Evolutionary conservation across 345 rosid species (phyloP).

Genomic region (Eucalyptus sideroxylon): DNA sequence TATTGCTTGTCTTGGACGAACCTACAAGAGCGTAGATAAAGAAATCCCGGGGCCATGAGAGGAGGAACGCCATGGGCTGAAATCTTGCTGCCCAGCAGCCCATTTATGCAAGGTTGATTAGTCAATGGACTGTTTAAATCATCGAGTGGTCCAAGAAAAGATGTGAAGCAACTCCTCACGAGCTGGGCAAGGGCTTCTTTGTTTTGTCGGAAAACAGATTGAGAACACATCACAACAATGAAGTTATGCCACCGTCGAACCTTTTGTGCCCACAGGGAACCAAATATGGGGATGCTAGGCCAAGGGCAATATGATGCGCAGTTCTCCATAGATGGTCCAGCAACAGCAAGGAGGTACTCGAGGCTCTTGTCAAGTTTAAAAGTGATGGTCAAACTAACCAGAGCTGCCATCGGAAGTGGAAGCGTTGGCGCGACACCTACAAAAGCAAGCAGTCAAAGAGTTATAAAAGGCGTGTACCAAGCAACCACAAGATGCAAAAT

Average conservation of each 20-base stretch:
- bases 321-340: slow-evolving; percentile 52
- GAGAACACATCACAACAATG: slow-evolving; percentile 40
- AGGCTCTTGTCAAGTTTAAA: slow-evolving; percentile 36
- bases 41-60: slow-evolving; percentile 39
- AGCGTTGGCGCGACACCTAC: slow-evolving; percentile 31
- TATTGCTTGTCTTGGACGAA: slow-evolving; percentile 19
- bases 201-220: slow-evolving; percentile 33
- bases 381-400: slow-evolving; percentile 66
- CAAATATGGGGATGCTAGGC: slow-evolving; percentile 33
- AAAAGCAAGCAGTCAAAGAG: neutral
- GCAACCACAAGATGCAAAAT: neutral
- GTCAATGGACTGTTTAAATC: slow-evolving; percentile 11
- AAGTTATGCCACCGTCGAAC: slow-evolving; percentile 55
- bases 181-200: slow-evolving; percentile 49
- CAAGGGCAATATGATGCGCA: slow-evolving; percentile 45
- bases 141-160: slow-evolving; percentile 26
- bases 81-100: slow-evolving; percentile 30
- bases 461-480: neutral
- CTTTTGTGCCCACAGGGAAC: slow-evolving; percentile 67
- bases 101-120: slow-evolving; percentile 18
- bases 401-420: slow-evolving; percentile 60
- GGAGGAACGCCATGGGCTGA: slow-evolving; percentile 9
- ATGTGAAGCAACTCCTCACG: slow-evolving; percentile 47
- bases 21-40: slow-evolving; percentile 47
- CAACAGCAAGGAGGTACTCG: slow-evolving; percentile 49